Evolutionary conservation across 2,329 filamentous ascomycete species (phyloP).

Genomic region (Fusarium pininemorale): DNA sequence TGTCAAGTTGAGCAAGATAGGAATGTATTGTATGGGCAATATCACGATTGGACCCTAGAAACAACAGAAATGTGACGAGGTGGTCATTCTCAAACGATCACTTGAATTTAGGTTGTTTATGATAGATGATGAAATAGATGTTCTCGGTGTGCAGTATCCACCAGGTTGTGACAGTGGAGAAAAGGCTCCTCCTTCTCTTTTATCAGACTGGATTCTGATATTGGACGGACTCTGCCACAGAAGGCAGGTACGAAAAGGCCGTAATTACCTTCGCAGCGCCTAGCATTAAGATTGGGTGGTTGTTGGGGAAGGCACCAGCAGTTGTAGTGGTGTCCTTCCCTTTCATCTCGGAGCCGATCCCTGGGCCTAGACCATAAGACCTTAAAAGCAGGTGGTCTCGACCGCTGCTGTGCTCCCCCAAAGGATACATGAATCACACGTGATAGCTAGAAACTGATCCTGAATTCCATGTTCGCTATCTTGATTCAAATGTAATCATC

Average conservation of each 20-base stretch:
- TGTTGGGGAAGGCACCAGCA: neutral
- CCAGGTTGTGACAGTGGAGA: neutral
- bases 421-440: neutral
- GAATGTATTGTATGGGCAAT: neutral
- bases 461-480: neutral
- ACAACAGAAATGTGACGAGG: neutral
- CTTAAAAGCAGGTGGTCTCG: constrained; percentile 6
- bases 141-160: neutral
- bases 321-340: constrained; percentile 1
- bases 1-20: neutral
- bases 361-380: constrained; percentile 9
- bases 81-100: neutral
- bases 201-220: neutral
- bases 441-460: neutral
- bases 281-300: constrained; percentile 3
- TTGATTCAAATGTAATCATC: constrained; percentile 4
- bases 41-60: neutral
- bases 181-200: neutral
- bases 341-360: constrained; percentile 10
- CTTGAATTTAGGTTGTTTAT: neutral
- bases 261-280: neutral
- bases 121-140: neutral
- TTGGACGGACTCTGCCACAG: constrained; percentile 2
- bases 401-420: neutral
- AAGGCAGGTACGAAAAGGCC: constrained; percentile 24